phyloP scores from a whole-genome alignment of 1,284 basidiomycete species.

The Caloboletus inedulis region DNA sequence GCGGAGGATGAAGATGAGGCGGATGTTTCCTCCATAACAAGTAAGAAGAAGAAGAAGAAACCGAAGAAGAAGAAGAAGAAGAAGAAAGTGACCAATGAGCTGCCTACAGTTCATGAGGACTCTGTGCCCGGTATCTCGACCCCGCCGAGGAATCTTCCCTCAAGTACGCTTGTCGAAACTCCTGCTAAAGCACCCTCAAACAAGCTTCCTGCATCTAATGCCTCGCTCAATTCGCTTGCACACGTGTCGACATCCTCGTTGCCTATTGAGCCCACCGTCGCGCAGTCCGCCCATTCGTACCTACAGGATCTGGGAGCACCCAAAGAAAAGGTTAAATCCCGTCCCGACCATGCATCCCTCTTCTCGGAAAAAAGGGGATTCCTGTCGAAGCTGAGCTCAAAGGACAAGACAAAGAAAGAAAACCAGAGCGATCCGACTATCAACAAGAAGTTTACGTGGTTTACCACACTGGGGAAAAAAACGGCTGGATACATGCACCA shows the following conservation, averaged over 20 bases:
- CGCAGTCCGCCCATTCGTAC: conserved; percentile 70
- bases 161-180: conserved; percentile 15
- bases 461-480: conserved; percentile 57
- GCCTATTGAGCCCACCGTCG: conserved; percentile 44
- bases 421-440: conserved; percentile 34
- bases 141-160: conserved; percentile 19
- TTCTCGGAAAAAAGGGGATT: conserved; percentile 49
- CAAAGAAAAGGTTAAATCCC: conserved; percentile 68
- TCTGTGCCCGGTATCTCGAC: conserved; percentile 16
- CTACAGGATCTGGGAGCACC: conserved; percentile 47
- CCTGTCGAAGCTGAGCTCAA: conserved; percentile 46
- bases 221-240: conserved; percentile 28
- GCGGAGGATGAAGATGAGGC: conserved; percentile 68
- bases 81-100: conserved; percentile 45
- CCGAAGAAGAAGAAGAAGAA: conserved; percentile 69
- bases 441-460: conserved; percentile 49
- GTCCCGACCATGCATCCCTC: conserved; percentile 52
- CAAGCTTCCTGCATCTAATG: conserved; percentile 23
- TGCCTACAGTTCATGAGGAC: conserved; percentile 24
- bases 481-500: conserved; percentile 59
- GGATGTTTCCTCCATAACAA: conserved; percentile 23
- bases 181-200: conserved; percentile 14
- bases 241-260: conserved; percentile 46
- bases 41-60: conserved; percentile 69
- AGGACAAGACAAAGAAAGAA: conserved; percentile 38